A percentile compares a stretch with the other conserved stretches of the same genome.
Conservation (phyloP, 2,329 filamentous ascomycete genomes). For the Ophiocordyceps camponoti-leonardi region DNA sequence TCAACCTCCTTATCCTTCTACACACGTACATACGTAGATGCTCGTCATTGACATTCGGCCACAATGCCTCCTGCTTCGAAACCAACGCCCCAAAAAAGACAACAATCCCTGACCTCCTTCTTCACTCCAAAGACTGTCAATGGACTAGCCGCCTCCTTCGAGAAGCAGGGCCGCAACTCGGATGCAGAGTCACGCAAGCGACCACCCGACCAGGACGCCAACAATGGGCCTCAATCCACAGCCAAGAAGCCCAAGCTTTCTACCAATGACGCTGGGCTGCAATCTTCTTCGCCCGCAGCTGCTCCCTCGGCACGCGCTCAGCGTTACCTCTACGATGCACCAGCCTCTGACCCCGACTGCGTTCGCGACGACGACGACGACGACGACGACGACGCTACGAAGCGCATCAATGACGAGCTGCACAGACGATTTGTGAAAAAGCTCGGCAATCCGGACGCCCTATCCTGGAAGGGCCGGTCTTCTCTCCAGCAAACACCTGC, state of each 20-base stretch:
- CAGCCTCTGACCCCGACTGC: constrained; percentile 21
- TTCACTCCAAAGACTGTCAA: constrained; percentile 49
- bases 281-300: constrained; percentile 3
- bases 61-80: constrained; percentile 5
- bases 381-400: constrained; percentile 32
- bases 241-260: constrained; percentile 22
- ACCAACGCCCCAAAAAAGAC: constrained; percentile 40
- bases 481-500: constrained; percentile 23
- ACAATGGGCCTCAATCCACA: constrained; percentile 19
- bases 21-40: not conserved
- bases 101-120: constrained; percentile 74
- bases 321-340: constrained; percentile 31
- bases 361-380: constrained; percentile 26
- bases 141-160: constrained; percentile 20
- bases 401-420: constrained; percentile 48
- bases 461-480: constrained; percentile 30
- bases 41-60: not conserved
- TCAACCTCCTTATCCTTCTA: not conserved
- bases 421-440: constrained; percentile 82
- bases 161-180: constrained; percentile 12
- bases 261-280: not conserved
- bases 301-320: constrained; percentile 25
- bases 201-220: constrained; percentile 28
- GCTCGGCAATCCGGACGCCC: constrained; percentile 69
- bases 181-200: constrained; percentile 27